Base-by-base conservation (phyloP, 106 monocot species). In the Acanthochlamys bracteata region DNA sequence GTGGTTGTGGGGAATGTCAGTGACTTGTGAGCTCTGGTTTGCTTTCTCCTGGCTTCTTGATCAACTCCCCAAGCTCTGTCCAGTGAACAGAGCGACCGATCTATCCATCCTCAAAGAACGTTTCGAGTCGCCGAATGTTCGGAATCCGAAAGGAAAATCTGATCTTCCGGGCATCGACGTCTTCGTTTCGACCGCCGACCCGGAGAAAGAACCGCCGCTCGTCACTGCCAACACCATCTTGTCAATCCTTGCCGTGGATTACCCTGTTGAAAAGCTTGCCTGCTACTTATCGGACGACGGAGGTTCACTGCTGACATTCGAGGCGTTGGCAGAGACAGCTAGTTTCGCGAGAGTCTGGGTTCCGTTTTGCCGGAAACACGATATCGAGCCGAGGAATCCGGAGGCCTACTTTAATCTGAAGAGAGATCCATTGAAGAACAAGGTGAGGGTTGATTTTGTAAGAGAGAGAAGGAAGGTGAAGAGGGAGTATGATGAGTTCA, bases 401-500 rank as follows among this genome's bases (percentile, higher is more conserved):
- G 98, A 92, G 67, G 88, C 98, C 11, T 98, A 98, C 57, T 98
- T 98, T 60, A 53, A 77, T 12, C 74, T 71, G 75, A 91, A 85
- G 57, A 65, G 92, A 7, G 92, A 98, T 47, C 85, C 83, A 40
- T 61, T 92, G 60, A 98, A 81, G 85, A 98, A 98, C 68, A 91
- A 98, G 24, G 85, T 89, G 19, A 55, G 85, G 41, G 16, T 83
- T 17, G 98, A 98, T 24, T 98, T 98, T 25, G 98, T 92, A 0
- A 74, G 85, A 27, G 98, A 98, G 88, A 76, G 92, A 69, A 75
- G 98, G 66, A 84, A 80, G 75, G 88, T 98, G 24, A 98, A 98
- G 75, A 65, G 98, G 10, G 98, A 98, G 81, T 98, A 98, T 33
- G 98, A 98, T 25, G 98, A 98, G 79, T 98, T 98, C 63, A 98